Base-by-base conservation (phyloP, 495 filamentous ascomycete species). In the Hypoxylon subgilvum region DNA sequence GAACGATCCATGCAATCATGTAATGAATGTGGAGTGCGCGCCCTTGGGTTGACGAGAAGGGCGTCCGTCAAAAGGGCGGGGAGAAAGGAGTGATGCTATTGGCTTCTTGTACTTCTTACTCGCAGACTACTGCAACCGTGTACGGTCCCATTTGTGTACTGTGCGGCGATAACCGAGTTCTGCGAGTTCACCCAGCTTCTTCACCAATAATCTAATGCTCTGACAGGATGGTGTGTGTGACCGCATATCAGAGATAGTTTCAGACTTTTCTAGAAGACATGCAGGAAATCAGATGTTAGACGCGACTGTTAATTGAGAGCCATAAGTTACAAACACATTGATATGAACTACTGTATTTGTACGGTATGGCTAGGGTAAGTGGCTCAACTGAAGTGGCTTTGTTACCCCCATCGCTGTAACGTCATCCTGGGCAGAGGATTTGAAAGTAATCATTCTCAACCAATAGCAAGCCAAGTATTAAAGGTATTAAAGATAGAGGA, bases 31-130 rank as follows among this genome's bases (percentile, higher is more conserved):
- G 66, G 66, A 64, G 66, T 39, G 32, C 47, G 52, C 66, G 67
- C 67, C 67, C 67, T 69, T 69, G 50, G 54, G 45, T 67, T 69
- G 67, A 69, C 67, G 65, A 65, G 64, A 53, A 63, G 67, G 64
- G 64, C 67, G 64, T 62, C 31, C 44, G 49, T 66, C 48, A 49
- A 59, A 50, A 57, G 46, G 58, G 53, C 45, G 52, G 63, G 47
- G 46, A 40, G 32, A 22, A 36, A 38, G 39, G 22, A 6, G 47
- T 13, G 22, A 2, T 43, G 23, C 31, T 12, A 65, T 65, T 61
- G 56, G 55, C 17, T 35, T 13, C 9, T 32, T 28, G 31, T 44
- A 25, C 17, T 53, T 14, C 25, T 34, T 35, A 45, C 13, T 61
- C 61, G 55, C 55, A 52, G 54, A 60, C 46, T 65, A 48, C 51